Conservation (phyloP, 495 filamentous ascomycete species). For the Penicillium paradoxum region DNA sequence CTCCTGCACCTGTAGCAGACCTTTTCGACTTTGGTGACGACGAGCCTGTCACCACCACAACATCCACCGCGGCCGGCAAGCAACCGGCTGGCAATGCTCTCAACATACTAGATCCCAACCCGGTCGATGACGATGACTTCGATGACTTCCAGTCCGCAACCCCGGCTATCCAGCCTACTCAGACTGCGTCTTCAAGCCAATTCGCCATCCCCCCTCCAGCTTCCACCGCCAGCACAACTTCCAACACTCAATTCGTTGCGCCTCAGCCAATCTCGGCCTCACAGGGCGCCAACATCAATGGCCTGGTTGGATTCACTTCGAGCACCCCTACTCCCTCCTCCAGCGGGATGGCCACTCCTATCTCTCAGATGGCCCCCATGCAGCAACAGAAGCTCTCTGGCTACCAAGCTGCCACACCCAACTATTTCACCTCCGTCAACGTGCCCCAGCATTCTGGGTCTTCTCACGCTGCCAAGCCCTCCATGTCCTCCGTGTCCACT, state of each 20-base stretch:
- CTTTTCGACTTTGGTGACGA: constrained; percentile 85
- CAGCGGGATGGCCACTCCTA: constrained; percentile 45
- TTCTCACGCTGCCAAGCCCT: constrained; percentile 28
- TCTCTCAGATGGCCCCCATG: constrained; percentile 45
- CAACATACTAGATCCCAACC: constrained; percentile 48
- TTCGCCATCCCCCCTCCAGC: constrained; percentile 48
- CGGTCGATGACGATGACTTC: constrained; percentile 85
- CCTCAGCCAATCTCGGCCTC: constrained; percentile 79
- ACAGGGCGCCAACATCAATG: constrained; percentile 71
- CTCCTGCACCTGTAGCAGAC: constrained; percentile 46
- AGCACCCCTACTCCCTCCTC: constrained; percentile 63
- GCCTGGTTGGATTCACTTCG: constrained; percentile 74
- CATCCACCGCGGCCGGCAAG: constrained; percentile 46
- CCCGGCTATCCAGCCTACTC: constrained; percentile 40
- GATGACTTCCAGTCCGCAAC: constrained; percentile 97
- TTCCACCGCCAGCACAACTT: constrained; percentile 60
- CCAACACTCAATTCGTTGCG: constrained; percentile 65
- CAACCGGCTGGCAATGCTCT: constrained; percentile 48
- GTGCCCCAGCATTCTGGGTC: constrained; percentile 24
- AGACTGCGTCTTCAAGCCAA: constrained; percentile 35
- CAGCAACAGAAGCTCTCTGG: constrained; percentile 52
- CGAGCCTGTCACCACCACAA: constrained; percentile 44
- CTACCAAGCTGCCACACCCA: constrained; percentile 76
- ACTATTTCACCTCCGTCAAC: constrained; percentile 88
- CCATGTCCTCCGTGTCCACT: constrained; percentile 36